Conservation (phyloP, 2,329 filamentous ascomycete genomes). For the Cladosporium sp. region DNA sequence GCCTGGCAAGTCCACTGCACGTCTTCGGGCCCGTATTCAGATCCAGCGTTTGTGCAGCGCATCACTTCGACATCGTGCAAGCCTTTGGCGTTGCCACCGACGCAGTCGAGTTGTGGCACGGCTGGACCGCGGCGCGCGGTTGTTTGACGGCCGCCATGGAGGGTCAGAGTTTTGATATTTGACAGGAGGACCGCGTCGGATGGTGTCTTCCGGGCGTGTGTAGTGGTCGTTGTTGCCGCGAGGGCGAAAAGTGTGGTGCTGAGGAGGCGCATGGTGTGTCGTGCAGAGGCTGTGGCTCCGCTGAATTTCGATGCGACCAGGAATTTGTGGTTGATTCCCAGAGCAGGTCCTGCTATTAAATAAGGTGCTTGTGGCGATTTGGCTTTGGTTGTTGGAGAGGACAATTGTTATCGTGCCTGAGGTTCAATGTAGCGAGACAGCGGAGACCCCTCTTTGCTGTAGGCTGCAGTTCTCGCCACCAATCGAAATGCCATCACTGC, state of each 20-base stretch:
- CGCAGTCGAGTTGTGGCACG: slow-evolving; percentile 72
- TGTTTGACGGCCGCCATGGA: slow-evolving; percentile 68
- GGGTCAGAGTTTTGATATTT: slow-evolving; percentile 74
- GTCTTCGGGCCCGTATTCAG: slow-evolving; percentile 75
- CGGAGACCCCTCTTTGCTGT: background rate
- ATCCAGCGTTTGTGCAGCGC: slow-evolving; percentile 85
- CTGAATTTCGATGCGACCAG: background rate
- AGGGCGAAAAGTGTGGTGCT: slow-evolving; percentile 15
- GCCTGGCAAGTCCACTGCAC: slow-evolving; percentile 90
- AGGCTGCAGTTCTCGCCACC: background rate
- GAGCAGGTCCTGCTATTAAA: background rate
- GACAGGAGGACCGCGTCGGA: slow-evolving; percentile 60
- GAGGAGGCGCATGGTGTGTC: slow-evolving; percentile 10
- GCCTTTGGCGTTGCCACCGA: slow-evolving; percentile 60
- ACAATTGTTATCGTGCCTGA: slow-evolving; percentile 4
- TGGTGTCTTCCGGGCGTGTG: slow-evolving; percentile 31
- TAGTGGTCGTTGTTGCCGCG: slow-evolving; percentile 19
- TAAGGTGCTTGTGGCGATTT: background rate
- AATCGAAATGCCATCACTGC: background rate
- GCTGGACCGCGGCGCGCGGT: slow-evolving; percentile 73
- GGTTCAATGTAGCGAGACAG: background rate
- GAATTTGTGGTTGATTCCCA: background rate
- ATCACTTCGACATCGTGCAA: slow-evolving; percentile 77
- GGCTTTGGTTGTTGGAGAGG: background rate
- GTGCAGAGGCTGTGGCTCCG: background rate